Conservation (phyloP, 352 stramenopile genomes). For the Blastocystis sp. region DNA sequence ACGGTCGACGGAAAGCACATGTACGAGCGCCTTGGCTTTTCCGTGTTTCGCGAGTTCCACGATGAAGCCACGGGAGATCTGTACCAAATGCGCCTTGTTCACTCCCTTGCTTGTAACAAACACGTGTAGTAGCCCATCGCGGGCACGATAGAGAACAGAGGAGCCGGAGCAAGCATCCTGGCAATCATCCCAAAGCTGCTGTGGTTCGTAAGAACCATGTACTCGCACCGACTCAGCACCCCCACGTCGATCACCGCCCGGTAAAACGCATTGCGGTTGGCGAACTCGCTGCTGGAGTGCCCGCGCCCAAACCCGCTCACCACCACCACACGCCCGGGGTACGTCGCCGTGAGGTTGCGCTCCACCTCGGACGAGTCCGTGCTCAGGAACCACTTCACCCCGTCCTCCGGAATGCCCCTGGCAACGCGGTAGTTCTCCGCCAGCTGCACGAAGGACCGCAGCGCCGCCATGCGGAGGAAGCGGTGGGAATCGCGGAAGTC, state of each 20-base stretch:
- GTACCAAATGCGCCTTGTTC: constrained; percentile 4
- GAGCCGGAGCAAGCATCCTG: constrained; percentile 2
- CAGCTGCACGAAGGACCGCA: neutral
- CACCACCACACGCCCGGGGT: constrained; percentile 22
- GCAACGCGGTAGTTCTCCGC: neutral
- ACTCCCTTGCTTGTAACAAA: neutral
- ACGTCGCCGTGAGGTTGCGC: constrained; percentile 14
- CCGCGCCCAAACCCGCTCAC: neutral
- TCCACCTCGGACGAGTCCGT: constrained; percentile 42
- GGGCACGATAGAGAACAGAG: constrained; percentile 46
- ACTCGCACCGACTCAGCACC: constrained; percentile 61
- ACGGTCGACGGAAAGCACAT: neutral
- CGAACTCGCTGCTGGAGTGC: neutral
- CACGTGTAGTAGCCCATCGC: neutral
- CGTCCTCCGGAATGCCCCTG: neutral
- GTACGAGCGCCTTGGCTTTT: constrained; percentile 18
- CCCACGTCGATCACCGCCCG: constrained; percentile 47
- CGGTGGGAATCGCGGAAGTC: constrained; percentile 37
- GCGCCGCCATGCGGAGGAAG: constrained; percentile 6
- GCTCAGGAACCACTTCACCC: constrained; percentile 48
- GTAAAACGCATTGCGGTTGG: constrained; percentile 37
- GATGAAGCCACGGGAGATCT: neutral
- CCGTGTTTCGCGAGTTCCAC: constrained; percentile 18
- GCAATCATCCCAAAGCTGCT: constrained; percentile 68
- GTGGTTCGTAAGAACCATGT: constrained; percentile 61